Percentiles rank a stretch among this genome's conserved stretches.
phyloP scores from a whole-genome alignment of 75 land plant species.

The Cryptomeria japonica region DNA sequence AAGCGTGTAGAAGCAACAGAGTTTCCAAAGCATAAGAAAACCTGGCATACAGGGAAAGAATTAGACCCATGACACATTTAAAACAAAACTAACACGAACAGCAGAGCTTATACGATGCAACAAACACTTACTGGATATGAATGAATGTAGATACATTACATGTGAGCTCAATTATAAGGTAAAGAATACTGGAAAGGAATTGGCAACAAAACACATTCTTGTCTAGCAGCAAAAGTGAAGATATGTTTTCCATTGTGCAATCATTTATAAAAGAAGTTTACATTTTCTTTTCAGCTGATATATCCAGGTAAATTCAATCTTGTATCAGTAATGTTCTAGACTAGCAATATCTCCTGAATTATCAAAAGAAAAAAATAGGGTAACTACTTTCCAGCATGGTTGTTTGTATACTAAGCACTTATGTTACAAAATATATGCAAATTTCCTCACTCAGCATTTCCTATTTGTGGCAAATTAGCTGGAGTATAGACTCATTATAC shows the following conservation, averaged over 20 bases:
- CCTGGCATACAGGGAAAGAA: conserved; percentile 34
- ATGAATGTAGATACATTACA: neutral
- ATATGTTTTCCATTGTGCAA: neutral
- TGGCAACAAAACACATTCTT: neutral
- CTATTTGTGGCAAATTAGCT: neutral
- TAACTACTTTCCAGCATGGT: neutral
- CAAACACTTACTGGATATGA: neutral
- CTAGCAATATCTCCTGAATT: neutral
- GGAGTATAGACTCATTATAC: neutral
- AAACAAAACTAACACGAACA: neutral
- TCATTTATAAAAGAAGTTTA: neutral
- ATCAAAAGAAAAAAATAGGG: neutral
- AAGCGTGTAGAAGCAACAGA: conserved; percentile 96
- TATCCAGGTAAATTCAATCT: neutral
- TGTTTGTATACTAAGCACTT: neutral
- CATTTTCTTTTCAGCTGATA: neutral
- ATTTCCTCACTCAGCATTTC: neutral
- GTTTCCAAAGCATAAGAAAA: conserved; percentile 74
- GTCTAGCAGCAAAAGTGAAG: neutral
- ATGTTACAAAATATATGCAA: neutral
- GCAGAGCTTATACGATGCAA: neutral
- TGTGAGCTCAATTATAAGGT: neutral
- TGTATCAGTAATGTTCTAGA: neutral
- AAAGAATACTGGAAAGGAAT: neutral
- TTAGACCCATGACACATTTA: neutral